Percentiles rank a stretch among this genome's conserved stretches.
Evolutionary conservation across 805 yeast species (phyloP).

Genomic region (Nakazawaea molendinolei): DNA sequence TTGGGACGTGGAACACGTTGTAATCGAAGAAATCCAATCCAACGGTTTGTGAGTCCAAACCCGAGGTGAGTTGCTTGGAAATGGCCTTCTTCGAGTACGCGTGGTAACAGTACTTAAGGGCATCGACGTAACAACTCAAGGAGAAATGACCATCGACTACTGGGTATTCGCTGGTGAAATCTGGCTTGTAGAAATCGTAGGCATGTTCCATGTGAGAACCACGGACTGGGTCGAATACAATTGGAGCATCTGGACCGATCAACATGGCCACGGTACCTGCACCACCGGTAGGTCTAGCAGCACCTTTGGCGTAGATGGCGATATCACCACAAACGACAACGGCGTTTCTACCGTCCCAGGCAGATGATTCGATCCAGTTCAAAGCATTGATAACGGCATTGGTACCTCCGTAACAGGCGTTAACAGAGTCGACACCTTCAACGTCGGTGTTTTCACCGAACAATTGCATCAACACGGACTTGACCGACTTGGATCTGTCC

Average conservation of each 20-base stretch:
- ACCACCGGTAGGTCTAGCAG: constrained; percentile 99
- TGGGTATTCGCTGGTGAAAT: constrained; percentile 93
- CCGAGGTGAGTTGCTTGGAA: constrained; percentile 38
- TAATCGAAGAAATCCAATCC: constrained; percentile 80
- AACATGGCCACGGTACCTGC: constrained; percentile 93
- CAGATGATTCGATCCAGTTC: constrained; percentile 92
- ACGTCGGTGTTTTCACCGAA: constrained; percentile 83
- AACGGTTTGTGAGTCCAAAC: constrained; percentile 46
- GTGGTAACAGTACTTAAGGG: constrained; percentile 81
- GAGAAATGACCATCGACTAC: constrained; percentile 97
- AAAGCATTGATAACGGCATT: constrained; percentile 87
- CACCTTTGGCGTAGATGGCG: constrained; percentile 94
- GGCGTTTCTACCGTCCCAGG: constrained; percentile 99
- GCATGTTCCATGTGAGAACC: constrained; percentile 96
- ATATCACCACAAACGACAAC: constrained; percentile 96
- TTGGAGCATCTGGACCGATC: constrained; percentile 97
- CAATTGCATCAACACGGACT: constrained; percentile 91
- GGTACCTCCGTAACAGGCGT: constrained; percentile 99
- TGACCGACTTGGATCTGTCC: constrained; percentile 95
- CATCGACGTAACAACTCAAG: constrained; percentile 86
- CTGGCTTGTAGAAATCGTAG: constrained; percentile 97
- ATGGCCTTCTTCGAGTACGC: constrained; percentile 73
- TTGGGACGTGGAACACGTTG: constrained; percentile 96
- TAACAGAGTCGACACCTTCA: constrained; percentile 93
- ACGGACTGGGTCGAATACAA: constrained; percentile 82